Base-by-base conservation (phyloP, 257 asterid species). In the Datura wrightii region DNA sequence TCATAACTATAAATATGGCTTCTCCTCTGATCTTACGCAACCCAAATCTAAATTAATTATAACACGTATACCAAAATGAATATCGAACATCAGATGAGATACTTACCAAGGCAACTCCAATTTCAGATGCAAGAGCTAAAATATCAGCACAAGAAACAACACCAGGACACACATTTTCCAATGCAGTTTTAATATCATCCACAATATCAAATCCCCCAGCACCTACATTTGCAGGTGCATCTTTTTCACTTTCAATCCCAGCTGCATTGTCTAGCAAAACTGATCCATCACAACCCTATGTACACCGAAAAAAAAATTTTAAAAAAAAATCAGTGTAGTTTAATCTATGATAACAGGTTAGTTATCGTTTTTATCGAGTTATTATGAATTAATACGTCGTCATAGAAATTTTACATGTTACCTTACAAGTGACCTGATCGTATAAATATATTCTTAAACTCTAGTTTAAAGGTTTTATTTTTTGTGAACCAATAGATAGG, bases 61-160 rank as follows among this genome's bases (percentile, higher is more conserved):
- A 14, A 39, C 42, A 39, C 4, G 42, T 24, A 13, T 13, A 54
- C 4, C 65, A 58, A 58, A 18, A 67, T 2, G 0, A 0, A 67
- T 69, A 69, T 0, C 8, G 0, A 39, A 69, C 34, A 69, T 5
- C 0, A 8, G 1, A 8, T 9, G 53, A 48, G 11, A 48, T 48
- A n/a, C 10, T 16, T 83, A 89, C 92, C 88, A 87, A 24, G n/a
- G 48, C 11, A 13, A 88, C 87, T 15, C 87, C 87, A 42, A 65
- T 80, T 86, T 88, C 86, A 48, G 89, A 78, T 11, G 90, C 86
- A 13, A 89, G 53, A 7, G 90, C 80, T 46, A 89, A 56, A 66
- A 88, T 89, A 76, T 88, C 92, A 10, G 90, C 92, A 81, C 92
- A 89, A 1, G 90, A 89, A 15, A 89, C 92, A 46, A 88, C 53